These are phyloP conservation scores for Aureobasidium namibiae DNA, from an alignment of 2,329 filamentous ascomycete species.

Conservation along the genomic window DNA sequence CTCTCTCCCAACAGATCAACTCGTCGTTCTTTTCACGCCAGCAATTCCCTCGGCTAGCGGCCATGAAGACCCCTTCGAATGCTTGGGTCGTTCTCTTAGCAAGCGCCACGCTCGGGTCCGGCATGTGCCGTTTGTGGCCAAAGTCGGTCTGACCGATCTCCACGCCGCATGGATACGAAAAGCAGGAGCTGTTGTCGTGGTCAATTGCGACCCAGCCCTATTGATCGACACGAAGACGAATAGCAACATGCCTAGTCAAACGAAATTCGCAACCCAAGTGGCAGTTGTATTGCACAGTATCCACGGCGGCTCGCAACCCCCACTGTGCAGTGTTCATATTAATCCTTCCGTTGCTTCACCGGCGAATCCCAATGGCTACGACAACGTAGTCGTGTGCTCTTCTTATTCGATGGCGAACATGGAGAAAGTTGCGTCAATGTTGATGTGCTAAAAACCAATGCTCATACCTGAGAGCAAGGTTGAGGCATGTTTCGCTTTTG, in stretches of 20 bases:
- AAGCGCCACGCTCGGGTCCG: conserved; percentile 53
- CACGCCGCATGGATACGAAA: conserved; percentile 56
- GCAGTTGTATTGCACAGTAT: neutral
- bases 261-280: conserved; percentile 18
- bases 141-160: conserved; percentile 53
- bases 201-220: conserved; percentile 38
- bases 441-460: neutral
- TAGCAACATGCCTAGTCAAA: conserved; percentile 16
- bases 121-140: conserved; percentile 63
- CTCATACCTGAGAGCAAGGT: neutral
- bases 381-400: conserved; percentile 7
- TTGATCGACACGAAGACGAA: conserved; percentile 28
- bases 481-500: neutral
- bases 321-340: neutral
- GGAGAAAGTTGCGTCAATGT: neutral
- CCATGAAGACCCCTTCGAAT: conserved; percentile 61
- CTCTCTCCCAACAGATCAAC: conserved; percentile 28
- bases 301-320: neutral
- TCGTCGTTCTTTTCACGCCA: conserved; percentile 40
- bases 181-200: conserved; percentile 53
- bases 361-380: neutral
- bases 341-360: neutral
- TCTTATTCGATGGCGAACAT: conserved; percentile 1
- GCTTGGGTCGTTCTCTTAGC: conserved; percentile 56
- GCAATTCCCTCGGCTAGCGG: conserved; percentile 19